Base-by-base conservation (phyloP, 176 grass and related monocot genomes). In the Saccharum officinarum region DNA sequence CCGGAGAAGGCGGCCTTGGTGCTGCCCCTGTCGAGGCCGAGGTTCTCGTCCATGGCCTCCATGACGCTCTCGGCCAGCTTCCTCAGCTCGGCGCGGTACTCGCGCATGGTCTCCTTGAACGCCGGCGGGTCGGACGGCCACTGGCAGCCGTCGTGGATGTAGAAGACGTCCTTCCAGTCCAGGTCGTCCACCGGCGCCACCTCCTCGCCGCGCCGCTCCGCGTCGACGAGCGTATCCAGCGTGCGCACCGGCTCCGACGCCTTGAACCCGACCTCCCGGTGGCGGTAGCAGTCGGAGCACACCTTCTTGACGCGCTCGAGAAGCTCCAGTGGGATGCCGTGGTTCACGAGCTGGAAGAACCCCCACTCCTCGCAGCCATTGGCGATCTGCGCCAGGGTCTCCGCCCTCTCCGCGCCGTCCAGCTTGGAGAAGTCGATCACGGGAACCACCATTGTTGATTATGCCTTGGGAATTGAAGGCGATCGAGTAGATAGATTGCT, bases 21-120 rank as follows among this genome's bases (percentile, higher is more conserved):
- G 67, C 4, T 17, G 3, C 90, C 92, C 68, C 72, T 76, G 25
- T 1, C 85, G 0, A 94, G 73, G 20, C 92, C 87, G 0, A 94
- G 85, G 41, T 92, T 92, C 85, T 92, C 80, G 67, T 92, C 92
- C 92, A 94, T 94, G 14, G 31, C 62, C 69, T 85, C 84, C 81
- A 92, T 87, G 9, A 94, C 68, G 25, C 76, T 44, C 84, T 87
- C 82, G 0, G 87, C 46, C 2, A 94, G 69, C 59, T 80, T 86
- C 69, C 41, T 39, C 10, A 94, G 63, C 85, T 85, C 85, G 4
- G 65, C 52, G 42, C 90, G 88, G 87, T 86, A 94, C 81, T 94
- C 90, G 11, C 75, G 86, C 92, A 92, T 94, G 13, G 82, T 92
- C 82, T 94, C 92, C 73, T 89, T 87, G 91, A 89, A 89, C 69